Evolutionary conservation across 805 yeast species (phyloP).

Genomic region (Myxozyma monticola): DNA sequence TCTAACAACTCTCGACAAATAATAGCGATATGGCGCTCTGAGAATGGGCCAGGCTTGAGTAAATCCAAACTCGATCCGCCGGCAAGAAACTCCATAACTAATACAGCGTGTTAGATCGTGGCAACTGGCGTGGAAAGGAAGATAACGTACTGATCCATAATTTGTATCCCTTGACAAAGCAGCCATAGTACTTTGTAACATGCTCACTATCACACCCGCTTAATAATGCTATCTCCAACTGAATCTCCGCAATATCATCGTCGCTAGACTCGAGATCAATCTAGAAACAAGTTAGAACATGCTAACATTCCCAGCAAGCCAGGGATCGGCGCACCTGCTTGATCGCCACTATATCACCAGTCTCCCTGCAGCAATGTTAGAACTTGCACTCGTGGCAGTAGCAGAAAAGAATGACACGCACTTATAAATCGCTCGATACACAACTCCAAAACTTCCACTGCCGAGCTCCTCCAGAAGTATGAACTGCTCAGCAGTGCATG

Average conservation of each 20-base stretch:
- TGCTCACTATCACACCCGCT: slow-evolving; percentile 64
- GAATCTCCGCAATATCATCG: slow-evolving; percentile 72
- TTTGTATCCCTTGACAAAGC: slow-evolving; percentile 66
- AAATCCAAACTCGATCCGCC: slow-evolving; percentile 76
- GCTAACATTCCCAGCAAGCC: not conserved
- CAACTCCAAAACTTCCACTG: slow-evolving; percentile 77
- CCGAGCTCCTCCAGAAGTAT: slow-evolving; percentile 59
- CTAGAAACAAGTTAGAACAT: slow-evolving; percentile 36
- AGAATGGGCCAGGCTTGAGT: slow-evolving; percentile 55
- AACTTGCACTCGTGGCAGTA: not conserved
- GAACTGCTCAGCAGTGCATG: slow-evolving; percentile 47
- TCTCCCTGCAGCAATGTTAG: slow-evolving; percentile 21
- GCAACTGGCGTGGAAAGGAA: not conserved
- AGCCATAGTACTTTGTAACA: slow-evolving; percentile 68
- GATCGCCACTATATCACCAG: slow-evolving; percentile 41
- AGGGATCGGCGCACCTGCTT: slow-evolving; percentile 31
- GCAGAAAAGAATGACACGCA: slow-evolving; percentile 18
- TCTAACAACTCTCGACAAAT: slow-evolving; percentile 56
- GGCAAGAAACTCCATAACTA: slow-evolving; percentile 71
- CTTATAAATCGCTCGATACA: slow-evolving; percentile 60
- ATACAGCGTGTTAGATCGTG: not conserved
- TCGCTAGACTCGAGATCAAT: slow-evolving; percentile 66
- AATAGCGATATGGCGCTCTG: slow-evolving; percentile 55
- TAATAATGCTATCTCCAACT: slow-evolving; percentile 66
- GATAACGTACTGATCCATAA: slow-evolving; percentile 57